Base-by-base conservation (phyloP, 2,329 filamentous ascomycete genomes). In the Metarhizium robertsii region DNA sequence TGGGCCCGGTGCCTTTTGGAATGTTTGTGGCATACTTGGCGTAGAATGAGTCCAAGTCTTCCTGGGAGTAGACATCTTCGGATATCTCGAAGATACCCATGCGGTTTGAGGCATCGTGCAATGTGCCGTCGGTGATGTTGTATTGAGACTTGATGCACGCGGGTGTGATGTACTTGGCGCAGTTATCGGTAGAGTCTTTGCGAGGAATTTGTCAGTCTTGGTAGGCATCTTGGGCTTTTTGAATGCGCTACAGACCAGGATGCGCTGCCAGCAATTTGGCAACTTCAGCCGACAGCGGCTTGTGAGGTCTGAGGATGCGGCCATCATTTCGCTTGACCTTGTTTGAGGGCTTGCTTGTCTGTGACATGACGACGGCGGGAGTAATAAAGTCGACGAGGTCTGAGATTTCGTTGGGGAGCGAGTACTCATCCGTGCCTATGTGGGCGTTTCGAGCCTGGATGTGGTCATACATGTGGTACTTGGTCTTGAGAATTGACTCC, bases 131-230 rank as follows among this genome's bases (percentile, higher is more conserved):
- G n/a, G 78, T 72, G 53, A 75, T 72, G 4, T 69, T 63, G 61
- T 77, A 79, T 20, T 79, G 66, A 3, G 77, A 72, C 46, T 74
- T 72, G 50, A 82, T 71, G 61, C 82, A 85, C 46, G 75, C 73
- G 0, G 80, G 79, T 0, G 80, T 84, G 60, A 85, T 82, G 61
- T 78, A 74, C 16, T 68, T 66, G 59, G 79, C 75, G 62, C 83
- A 85, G 32, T 55, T 50, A 4, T 53, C 30, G 6, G 56, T 60
- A 11, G 52, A 6, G 16, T 32, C 59, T 48, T 10, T 50, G 42
- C 7, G 18, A 34, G 43, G 40, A 52, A 11, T 25, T 25, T 11
- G 32, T 34, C 6, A 34, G 32, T 34, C 32, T 8, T 34, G 32
- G 32, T 34, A 11, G 32, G 32, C 7, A 8, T 34, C 32, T 34